Evolutionary conservation across 2,329 filamentous ascomycete genomes (phyloP).

Genomic region (Didymella arachidicola): DNA sequence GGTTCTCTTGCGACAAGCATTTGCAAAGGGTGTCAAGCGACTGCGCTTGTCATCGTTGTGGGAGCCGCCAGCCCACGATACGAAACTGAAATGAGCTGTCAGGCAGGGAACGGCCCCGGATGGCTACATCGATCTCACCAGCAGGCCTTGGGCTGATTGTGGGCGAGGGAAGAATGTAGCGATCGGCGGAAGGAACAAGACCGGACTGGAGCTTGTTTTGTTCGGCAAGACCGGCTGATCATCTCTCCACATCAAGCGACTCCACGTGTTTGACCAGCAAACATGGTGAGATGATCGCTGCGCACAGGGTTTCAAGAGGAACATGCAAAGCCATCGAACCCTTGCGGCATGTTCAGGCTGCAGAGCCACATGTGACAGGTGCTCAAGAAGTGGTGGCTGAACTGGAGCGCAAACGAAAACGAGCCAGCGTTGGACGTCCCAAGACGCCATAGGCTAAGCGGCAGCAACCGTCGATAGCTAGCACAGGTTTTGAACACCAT

Average conservation of each 20-base stretch:
- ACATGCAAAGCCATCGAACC: background rate
- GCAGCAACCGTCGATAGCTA: conserved; percentile 20
- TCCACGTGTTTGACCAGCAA: conserved; percentile 31
- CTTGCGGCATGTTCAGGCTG: background rate
- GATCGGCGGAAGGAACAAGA: conserved; percentile 28
- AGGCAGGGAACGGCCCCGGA: conserved; percentile 4
- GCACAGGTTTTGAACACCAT: conserved; percentile 10
- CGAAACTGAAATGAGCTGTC: conserved; percentile 6
- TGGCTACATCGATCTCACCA: conserved; percentile 14
- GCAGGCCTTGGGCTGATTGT: conserved; percentile 4
- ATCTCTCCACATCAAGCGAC: conserved; percentile 26
- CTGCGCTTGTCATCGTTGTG: background rate
- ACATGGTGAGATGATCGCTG: conserved; percentile 3
- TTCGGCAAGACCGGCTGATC: conserved; percentile 32
- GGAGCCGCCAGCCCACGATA: conserved; percentile 5
- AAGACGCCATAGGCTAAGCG: conserved; percentile 17
- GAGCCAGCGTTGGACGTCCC: background rate
- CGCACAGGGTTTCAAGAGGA: background rate
- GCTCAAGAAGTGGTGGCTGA: background rate
- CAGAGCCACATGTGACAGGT: conserved; percentile 5
- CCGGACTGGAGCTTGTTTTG: conserved; percentile 18
- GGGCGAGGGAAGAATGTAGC: conserved; percentile 10
- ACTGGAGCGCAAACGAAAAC: conserved; percentile 2
- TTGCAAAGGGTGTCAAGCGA: background rate
- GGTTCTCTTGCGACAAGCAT: background rate